Percentiles rank a stretch among this genome's conserved stretches.
Evolutionary conservation across 2,329 filamentous ascomycete species (phyloP).

Genomic region (Botrytis tulipae): DNA sequence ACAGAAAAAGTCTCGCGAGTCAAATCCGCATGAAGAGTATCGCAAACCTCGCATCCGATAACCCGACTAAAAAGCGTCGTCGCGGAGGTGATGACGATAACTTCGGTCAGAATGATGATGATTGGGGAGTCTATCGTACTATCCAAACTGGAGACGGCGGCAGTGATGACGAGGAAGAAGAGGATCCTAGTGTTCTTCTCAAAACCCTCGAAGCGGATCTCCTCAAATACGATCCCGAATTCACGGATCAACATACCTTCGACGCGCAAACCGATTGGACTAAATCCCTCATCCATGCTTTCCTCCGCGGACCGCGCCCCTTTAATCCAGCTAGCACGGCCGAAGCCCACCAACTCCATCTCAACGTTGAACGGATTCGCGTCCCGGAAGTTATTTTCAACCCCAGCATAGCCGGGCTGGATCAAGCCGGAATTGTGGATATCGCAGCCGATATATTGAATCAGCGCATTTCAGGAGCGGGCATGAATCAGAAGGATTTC

Average conservation of each 20-base stretch:
- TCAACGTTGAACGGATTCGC: slow-evolving; percentile 94
- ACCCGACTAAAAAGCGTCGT: slow-evolving; percentile 77
- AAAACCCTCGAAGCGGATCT: slow-evolving; percentile 80
- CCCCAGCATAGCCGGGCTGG: slow-evolving; percentile 84
- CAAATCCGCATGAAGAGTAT: slow-evolving; percentile 99
- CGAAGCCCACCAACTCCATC: slow-evolving; percentile 83
- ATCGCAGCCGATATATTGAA: slow-evolving; percentile 87
- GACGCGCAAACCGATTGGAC: slow-evolving; percentile 96
- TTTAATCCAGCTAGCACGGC: slow-evolving; percentile 78
- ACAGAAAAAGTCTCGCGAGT: slow-evolving; percentile 92
- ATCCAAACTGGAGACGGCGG: slow-evolving; percentile 81
- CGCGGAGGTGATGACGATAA: slow-evolving; percentile 91
- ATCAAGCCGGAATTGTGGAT: slow-evolving; percentile 91
- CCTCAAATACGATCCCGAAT: slow-evolving; percentile 80
- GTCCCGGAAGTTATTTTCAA: slow-evolving; percentile 93
- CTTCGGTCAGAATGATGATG: slow-evolving; percentile 94
- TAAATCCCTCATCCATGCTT: slow-evolving; percentile 85
- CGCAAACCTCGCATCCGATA: slow-evolving; percentile 90
- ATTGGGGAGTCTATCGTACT: slow-evolving; percentile 95
- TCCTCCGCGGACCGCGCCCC: slow-evolving; percentile 81
- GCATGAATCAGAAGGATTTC: slow-evolving; percentile 61
- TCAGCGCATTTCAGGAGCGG: slow-evolving; percentile 65
- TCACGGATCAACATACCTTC: slow-evolving; percentile 87
- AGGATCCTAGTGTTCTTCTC: slow-evolving; percentile 73
- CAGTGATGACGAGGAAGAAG: slow-evolving; percentile 90